Conservation (phyloP, 352 stramenopile genomes). For the Blastocystis sp. region DNA sequence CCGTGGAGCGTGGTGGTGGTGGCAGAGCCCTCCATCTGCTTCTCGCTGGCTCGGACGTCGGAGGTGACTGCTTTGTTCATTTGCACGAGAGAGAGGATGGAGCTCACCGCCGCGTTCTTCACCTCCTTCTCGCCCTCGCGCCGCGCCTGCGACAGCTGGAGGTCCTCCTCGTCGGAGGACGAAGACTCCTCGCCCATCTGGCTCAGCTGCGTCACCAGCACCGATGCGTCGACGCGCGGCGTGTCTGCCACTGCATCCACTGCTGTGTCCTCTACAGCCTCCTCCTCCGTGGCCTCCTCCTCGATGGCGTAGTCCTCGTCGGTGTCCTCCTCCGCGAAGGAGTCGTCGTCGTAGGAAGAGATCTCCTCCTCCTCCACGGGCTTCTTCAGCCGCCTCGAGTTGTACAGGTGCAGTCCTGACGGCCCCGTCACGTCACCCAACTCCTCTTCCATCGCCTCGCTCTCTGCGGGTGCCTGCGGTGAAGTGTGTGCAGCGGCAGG, state of each 20-base stretch:
- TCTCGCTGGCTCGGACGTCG: neutral
- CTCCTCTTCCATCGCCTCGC: neutral
- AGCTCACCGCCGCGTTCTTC: neutral
- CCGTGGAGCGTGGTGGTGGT: neutral
- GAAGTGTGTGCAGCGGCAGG: neutral
- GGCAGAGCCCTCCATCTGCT: neutral
- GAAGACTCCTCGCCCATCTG: conserved; percentile 37
- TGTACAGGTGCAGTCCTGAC: conserved; percentile 12
- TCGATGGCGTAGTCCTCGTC: neutral
- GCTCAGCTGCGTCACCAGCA: conserved; percentile 35
- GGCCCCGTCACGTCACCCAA: neutral
- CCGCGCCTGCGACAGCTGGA: neutral
- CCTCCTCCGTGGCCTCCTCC: neutral
- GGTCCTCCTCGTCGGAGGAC: neutral
- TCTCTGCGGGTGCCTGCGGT: too few species aligned
- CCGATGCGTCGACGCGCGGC: neutral
- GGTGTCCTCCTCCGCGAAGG: neutral
- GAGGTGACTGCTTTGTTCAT: conserved; percentile 30
- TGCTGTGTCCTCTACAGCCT: too few species aligned
- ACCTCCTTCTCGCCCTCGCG: conserved; percentile 39
- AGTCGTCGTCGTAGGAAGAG: neutral
- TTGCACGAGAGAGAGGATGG: conserved; percentile 36
- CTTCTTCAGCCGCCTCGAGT: neutral
- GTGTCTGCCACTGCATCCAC: neutral
- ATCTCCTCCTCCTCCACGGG: neutral